Evolutionary conservation across 139 green algal species (phyloP), one percentile per base, ranked within the genome.

Genomic region (Protoeuglena noctilucae): DNA sequence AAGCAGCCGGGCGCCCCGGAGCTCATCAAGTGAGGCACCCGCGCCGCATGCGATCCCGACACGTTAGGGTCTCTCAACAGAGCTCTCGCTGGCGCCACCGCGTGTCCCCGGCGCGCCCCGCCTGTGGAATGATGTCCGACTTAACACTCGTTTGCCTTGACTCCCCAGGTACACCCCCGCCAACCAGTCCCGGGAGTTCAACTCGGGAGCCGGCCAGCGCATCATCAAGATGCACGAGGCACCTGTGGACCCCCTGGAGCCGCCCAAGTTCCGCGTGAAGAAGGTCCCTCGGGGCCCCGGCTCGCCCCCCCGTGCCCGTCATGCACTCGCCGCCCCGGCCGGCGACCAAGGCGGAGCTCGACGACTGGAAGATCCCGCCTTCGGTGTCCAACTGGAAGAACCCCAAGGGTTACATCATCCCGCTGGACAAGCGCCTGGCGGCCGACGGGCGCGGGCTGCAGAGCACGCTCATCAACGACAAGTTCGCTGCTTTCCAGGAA

Each of bases 341-440:
- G 16, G 63, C 95, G 28, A 95, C 78, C 0, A 69, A 72, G 2
- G 67, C 89, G 73, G 89, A 97, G 55, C 84, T 94, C 64, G 57
- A 82, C 52, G 83, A 95, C 65, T 99, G 92, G 91, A 96, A 96
- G 73, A 96, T 99, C 55, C 91, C 91, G 7, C 87, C 91, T 34
- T 94, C 81, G 69, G 87, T 99, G 53, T 89, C 74, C 34, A 97
- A 97, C 72, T 99, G 91, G 88, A 94, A 94, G 70, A 95, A 95
- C 66, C 63, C 76, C 49, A 93, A 94, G 71, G 89, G 89, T 54
- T 99, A 97, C 77, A 99, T 91, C 39, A 99, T 99, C 61, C 91
- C 91, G 7, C 71, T 99, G 69, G 91, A 99, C 76, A 99, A 98
- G 79, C 78, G 91, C 24, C 73, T 99, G 53, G 91, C 91, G 3